Percentiles rank a stretch among this genome's conserved stretches.
Evolutionary conservation across 2,329 filamentous ascomycete species (phyloP).

Genomic region (Epichloe gansuensis): DNA sequence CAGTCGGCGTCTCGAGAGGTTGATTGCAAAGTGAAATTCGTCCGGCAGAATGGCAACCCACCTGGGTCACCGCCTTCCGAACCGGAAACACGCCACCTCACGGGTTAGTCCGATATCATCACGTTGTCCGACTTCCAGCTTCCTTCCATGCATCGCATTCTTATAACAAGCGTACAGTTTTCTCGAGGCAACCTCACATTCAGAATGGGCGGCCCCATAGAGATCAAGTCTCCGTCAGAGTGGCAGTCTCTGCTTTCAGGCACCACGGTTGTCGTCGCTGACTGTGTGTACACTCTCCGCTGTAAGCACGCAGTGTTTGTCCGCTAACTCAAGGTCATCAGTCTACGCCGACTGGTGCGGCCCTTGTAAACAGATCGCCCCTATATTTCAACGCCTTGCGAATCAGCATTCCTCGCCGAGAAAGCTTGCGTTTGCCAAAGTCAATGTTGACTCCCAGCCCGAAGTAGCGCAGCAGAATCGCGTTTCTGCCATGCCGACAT

Average conservation of each 20-base stretch:
- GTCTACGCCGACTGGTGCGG: slow-evolving; percentile 40
- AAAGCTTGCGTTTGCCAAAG: slow-evolving; percentile 12
- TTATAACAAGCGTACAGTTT: neutral
- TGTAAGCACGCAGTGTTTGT: neutral
- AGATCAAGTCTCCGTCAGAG: slow-evolving; percentile 54
- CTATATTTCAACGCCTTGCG: slow-evolving; percentile 39
- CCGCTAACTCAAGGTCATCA: slow-evolving; percentile 54
- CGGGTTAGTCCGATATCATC: neutral
- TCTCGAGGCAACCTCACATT: neutral
- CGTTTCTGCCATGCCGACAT: slow-evolving; percentile 84
- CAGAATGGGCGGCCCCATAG: slow-evolving; percentile 35
- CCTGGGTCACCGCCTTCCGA: slow-evolving; percentile 10
- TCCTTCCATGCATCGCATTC: neutral
- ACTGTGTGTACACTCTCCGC: slow-evolving; percentile 52
- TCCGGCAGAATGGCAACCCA: slow-evolving; percentile 17
- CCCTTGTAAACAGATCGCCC: slow-evolving; percentile 36
- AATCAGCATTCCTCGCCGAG: slow-evolving; percentile 12
- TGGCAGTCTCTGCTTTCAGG: slow-evolving; percentile 61
- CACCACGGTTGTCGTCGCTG: slow-evolving; percentile 72
- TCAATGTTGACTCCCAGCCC: slow-evolving; percentile 15
- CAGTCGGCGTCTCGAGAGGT: slow-evolving; percentile 9
- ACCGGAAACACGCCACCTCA: slow-evolving; percentile 3
- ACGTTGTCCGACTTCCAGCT: neutral
- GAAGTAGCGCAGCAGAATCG: slow-evolving; percentile 50
- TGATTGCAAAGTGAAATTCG: slow-evolving; percentile 6